These are phyloP conservation scores for Cyberlindnera veronae DNA, from an alignment of 805 yeast species.

Conservation along the genomic window DNA sequence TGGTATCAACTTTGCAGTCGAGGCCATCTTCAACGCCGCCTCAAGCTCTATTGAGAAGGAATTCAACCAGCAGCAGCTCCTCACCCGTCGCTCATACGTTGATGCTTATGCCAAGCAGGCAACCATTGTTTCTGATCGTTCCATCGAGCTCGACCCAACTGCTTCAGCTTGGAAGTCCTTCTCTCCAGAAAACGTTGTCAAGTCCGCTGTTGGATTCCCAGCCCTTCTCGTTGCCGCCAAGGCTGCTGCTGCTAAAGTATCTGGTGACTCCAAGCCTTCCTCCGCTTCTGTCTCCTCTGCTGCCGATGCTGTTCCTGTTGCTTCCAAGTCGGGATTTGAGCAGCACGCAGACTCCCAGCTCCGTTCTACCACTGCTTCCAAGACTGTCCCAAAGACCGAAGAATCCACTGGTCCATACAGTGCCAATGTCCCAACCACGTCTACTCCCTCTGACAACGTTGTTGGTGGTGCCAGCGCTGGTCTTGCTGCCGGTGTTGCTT, in stretches of 20 bases:
- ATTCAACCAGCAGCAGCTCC: slow-evolving; percentile 14
- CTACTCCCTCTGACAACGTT: slow-evolving; percentile 2
- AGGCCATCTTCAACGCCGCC: slow-evolving; percentile 33
- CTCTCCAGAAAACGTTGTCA: slow-evolving; percentile 13
- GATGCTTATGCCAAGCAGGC: slow-evolving; percentile 10
- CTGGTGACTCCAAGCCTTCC: slow-evolving; percentile 4
- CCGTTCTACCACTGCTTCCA: slow-evolving; percentile 21
- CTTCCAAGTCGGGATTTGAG: slow-evolving; percentile 12
- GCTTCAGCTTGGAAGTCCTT: slow-evolving; percentile 14
- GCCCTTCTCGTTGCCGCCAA: slow-evolving; percentile 11
- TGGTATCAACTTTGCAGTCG: slow-evolving; percentile 33
- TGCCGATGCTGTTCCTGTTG: slow-evolving; percentile 2
- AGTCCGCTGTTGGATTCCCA: slow-evolving; percentile 16
- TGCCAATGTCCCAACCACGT: not conserved
- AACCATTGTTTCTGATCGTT: slow-evolving; percentile 5
- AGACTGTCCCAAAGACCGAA: slow-evolving; percentile 17
- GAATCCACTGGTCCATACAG: not conserved
- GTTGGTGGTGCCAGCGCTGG: slow-evolving; percentile 12
- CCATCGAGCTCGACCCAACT: slow-evolving; percentile 15
- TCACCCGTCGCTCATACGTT: slow-evolving; percentile 25
- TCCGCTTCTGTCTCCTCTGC: not conserved
- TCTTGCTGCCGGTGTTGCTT: slow-evolving; percentile 9
- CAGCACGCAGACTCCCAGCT: slow-evolving; percentile 8
- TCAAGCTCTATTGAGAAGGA: slow-evolving; percentile 33
- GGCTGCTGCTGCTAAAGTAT: slow-evolving; percentile 2